Evolutionary conservation across 2,329 filamentous ascomycete genomes (phyloP), one percentile per base, ranked within the genome.

Genomic region (Neobulgaria alba): DNA sequence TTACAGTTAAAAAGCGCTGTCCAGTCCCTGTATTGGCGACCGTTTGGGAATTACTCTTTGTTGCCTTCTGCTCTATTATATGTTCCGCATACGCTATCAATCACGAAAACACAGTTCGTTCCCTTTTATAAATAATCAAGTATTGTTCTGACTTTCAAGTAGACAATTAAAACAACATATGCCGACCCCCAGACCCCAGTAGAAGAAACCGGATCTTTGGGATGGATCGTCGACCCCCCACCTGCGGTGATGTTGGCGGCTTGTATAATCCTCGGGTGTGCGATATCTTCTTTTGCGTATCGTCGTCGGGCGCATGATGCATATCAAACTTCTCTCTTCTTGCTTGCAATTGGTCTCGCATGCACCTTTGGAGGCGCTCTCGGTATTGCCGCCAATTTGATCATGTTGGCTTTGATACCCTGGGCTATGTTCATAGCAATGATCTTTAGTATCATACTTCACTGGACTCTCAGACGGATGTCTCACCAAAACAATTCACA

Each of bases 351-450:
- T 5, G 37, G 48, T 3, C 35, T 33, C 1, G 57, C 55, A 3
- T 52, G 47, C 15, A 36, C 55, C 4, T 42, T 50, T 31, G 61
- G 60, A 9, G 41, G 59, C 29, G 43, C 36, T 1, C 36, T 49
- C 3, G 49, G 46, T 31, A 51, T 56, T 2, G 53, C 52, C 40
- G 41, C 51, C 3, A 57, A 62, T 44, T 20, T 62, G 29, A 55
- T 64, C 5, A 51, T 64, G 45, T 45, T 66, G 19, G 60, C 48
- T 4, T 54, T 59, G 16, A 45, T 63, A 15, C 63, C 63, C 1
- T 62, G 56, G 58, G 58, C 61, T 2, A 46, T 60, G 16, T 64
- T 55, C 36, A 32, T 49, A 4, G 61, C 61, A n/a, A 65, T 66
- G 63, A 20, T 57, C 4, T 37, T 43, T 18, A 63, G 61, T 47